Base-by-base conservation (phyloP, 2,329 filamentous ascomycete species). In the Phialophora tarda region DNA sequence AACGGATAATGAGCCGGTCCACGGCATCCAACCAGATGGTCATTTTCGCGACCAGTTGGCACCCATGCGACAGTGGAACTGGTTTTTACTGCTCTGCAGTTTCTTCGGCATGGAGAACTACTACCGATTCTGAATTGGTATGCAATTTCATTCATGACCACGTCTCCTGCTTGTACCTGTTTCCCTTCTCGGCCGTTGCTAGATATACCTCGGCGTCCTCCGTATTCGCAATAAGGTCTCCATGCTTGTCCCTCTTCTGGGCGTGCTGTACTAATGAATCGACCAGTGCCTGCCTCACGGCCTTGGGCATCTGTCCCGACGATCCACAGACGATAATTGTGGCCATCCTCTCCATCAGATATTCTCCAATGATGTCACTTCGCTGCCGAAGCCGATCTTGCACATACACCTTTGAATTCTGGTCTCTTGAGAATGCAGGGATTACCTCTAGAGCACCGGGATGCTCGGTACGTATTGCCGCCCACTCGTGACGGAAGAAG, bases 401-500 rank as follows among this genome's bases (percentile, higher is more conserved):
- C 1, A 91, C 89, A 70, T 92, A 92, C 7, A 88, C 76, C 74
- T 89, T 90, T 60, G 84, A 79, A 38, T 72, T 74, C 74, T 90
- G 87, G 70, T 93, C 90, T 47, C 91, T 79, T 2, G 90, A 92
- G 74, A 92, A 92, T 0, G 90, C 90, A 0, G 87, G 84, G 59
- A 84, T 79, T 1, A 91, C 82, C 6, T 82, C 78, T 5, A 91
- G 77, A 24, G 59, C 14, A n/a, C 26, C 53, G 3, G n/a, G 48
- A 21, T 34, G 21, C 14, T 21, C 11, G 2, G 58, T 30, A 2
- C 30, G 51, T 12, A 88, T 71, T 0, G 74, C 48, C 1, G 80
- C 73, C 93, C 93, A 97, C 69, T 98, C 93, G 0, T 88, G 77
- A 4, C 82, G 78, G 76, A 95, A 99, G 79, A 93, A 93, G 78